These are phyloP conservation scores for Vigna reflexopilosa DNA, from an alignment of 306 rosid species.

Conservation along the genomic window DNA sequence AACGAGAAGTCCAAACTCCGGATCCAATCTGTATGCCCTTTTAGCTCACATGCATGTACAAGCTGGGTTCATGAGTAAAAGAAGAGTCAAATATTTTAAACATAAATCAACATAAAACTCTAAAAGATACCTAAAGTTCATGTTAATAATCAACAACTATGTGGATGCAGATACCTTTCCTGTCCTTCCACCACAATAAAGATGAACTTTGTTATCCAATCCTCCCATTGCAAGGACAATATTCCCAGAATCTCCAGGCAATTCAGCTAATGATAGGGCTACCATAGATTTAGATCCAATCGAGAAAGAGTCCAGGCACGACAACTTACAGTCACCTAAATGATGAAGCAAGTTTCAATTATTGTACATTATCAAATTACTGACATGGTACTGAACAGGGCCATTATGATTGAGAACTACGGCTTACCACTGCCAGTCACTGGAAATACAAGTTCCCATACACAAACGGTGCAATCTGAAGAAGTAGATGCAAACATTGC, in stretches of 20 bases:
- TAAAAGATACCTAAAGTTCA: constrained; percentile 26
- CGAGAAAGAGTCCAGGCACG: constrained; percentile 67
- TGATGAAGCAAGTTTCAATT: constrained; percentile 19
- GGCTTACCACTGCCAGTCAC: constrained; percentile 60
- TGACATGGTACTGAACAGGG: constrained; percentile 6
- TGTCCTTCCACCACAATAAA: constrained; percentile 78
- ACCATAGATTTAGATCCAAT: constrained; percentile 90
- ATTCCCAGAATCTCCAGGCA: constrained; percentile 75
- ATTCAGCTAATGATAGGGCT: constrained; percentile 78
- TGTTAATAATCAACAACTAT: constrained; percentile 18
- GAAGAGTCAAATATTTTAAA: constrained; percentile 26
- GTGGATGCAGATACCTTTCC: constrained; percentile 67
- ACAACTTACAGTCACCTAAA: constrained; percentile 78
- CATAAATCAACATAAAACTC: neutral
- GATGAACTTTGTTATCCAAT: constrained; percentile 93
- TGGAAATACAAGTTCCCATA: constrained; percentile 81
- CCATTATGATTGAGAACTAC: constrained; percentile 10
- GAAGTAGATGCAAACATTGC: constrained; percentile 86
- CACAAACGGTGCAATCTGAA: constrained; percentile 70
- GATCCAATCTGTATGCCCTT: constrained; percentile 98
- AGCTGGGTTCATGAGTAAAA: constrained; percentile 59
- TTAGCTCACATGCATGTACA: constrained; percentile 79
- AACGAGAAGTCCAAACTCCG: constrained; percentile 94
- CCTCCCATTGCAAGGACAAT: constrained; percentile 95
- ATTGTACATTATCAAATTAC: neutral